Evolutionary conservation across 148 eudicot species (phyloP).

Genomic region (Pharnaceum exiguum): DNA sequence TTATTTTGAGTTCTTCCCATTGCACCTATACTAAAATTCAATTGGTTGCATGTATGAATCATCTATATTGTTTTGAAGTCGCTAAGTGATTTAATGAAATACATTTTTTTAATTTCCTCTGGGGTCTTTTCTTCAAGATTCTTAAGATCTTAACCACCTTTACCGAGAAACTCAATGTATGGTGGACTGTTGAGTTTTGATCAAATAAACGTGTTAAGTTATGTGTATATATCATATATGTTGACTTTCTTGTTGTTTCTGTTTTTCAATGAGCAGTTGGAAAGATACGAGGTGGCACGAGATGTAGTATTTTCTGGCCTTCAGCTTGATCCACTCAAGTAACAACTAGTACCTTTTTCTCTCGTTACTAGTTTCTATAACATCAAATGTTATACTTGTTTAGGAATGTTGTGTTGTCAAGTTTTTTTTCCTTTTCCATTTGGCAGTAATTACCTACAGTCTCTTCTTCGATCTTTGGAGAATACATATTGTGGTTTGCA

Average conservation of each 20-base stretch:
- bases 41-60: background rate
- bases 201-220: too few species aligned
- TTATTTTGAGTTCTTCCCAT: background rate
- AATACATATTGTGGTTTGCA: constrained; percentile 29
- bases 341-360: constrained; percentile 10
- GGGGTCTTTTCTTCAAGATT: too few species aligned
- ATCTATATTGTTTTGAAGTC: background rate
- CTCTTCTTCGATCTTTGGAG: constrained; percentile 54
- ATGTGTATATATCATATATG: too few species aligned
- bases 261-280: constrained; percentile 83
- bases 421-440: constrained; percentile 11
- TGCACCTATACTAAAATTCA: too few species aligned
- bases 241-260: constrained; percentile 9
- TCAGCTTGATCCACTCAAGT: constrained; percentile 84
- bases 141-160: too few species aligned
- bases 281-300: constrained; percentile 67
- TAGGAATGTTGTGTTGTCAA: background rate
- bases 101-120: too few species aligned
- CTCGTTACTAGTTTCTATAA: background rate
- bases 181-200: too few species aligned
- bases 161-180: too few species aligned
- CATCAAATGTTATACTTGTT: constrained; percentile 1
- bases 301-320: constrained; percentile 71
- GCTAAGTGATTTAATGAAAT: too few species aligned
- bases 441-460: constrained; percentile 43